Evolutionary conservation across 345 rosid genomes (phyloP).

Genomic region (Streptanthus diversifolius): DNA sequence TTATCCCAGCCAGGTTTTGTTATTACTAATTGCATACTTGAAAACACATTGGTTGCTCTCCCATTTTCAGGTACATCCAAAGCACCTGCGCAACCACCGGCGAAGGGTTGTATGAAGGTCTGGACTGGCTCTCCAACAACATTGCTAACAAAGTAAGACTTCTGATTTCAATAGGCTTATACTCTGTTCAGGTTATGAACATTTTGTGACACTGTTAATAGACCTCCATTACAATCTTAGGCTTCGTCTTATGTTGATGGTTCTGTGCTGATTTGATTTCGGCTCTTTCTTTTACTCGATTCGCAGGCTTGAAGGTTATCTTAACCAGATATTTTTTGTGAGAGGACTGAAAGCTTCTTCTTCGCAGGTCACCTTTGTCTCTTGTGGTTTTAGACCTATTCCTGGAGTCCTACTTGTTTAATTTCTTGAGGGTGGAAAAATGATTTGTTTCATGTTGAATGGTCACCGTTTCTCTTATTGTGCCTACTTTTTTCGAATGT

Average conservation of each 20-base stretch:
- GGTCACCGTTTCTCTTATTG: neutral
- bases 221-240: neutral
- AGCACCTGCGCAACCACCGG: conserved; percentile 37
- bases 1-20: neutral
- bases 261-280: neutral
- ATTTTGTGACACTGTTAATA: neutral
- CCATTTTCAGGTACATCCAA: conserved; percentile 26
- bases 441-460: conserved; percentile 2
- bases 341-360: neutral
- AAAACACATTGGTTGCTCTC: neutral
- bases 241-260: neutral
- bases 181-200: neutral
- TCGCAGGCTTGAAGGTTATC: conserved; percentile 22
- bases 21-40: neutral
- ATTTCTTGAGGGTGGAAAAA: neutral
- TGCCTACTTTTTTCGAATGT: neutral
- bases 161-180: conserved; percentile 1
- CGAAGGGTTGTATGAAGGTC: conserved; percentile 37
- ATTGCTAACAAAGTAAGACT: conserved; percentile 37
- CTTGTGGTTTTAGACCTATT: conserved; percentile 7
- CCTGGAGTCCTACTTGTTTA: neutral
- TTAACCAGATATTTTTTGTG: conserved; percentile 1
- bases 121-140: conserved; percentile 41
- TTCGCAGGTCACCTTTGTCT: conserved; percentile 1
- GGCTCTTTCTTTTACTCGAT: neutral